Percentiles rank a stretch among this genome's conserved stretches.
Evolutionary conservation across 441 rosid genomes (phyloP).

Genomic region (Erodium texanum): DNA sequence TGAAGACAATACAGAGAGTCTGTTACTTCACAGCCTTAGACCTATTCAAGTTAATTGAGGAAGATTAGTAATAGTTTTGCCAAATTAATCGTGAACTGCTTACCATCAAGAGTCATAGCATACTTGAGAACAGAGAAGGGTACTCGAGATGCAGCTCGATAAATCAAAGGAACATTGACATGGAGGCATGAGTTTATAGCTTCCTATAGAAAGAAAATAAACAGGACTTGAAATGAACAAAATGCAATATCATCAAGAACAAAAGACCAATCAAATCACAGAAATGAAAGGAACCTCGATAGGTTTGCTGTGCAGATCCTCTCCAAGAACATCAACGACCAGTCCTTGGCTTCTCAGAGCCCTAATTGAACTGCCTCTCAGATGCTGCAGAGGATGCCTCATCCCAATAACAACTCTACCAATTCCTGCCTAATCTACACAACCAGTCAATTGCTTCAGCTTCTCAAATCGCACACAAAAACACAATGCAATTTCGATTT

Average conservation of each 20-base stretch:
- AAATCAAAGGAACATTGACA: conserved; percentile 78
- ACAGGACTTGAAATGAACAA: not conserved
- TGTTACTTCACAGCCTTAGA: not conserved
- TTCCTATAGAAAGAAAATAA: conserved; percentile 34
- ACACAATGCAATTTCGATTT: not conserved
- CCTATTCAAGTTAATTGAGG: not conserved
- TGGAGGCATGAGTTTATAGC: conserved; percentile 70
- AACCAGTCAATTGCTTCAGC: not conserved
- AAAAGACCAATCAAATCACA: not conserved
- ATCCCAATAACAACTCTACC: conserved; percentile 72
- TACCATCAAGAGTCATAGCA: conserved; percentile 96
- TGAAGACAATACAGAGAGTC: conserved; percentile 11
- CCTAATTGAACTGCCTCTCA: conserved; percentile 68
- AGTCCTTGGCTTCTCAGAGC: conserved; percentile 59
- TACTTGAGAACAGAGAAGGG: conserved; percentile 87
- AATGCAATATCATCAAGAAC: not conserved
- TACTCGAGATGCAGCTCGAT: conserved; percentile 69
- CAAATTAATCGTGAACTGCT: conserved; percentile 16
- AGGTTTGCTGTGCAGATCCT: conserved; percentile 61
- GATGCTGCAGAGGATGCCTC: conserved; percentile 77
- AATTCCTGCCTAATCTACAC: conserved; percentile 76
- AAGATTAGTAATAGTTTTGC: not conserved
- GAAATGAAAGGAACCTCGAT: conserved; percentile 35
- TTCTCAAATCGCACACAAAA: not conserved
- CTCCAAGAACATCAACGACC: conserved; percentile 82